Percentiles rank a stretch among this genome's conserved stretches.
Conservation (phyloP, 441 rosid genomes). For the Corymbia calophylla region DNA sequence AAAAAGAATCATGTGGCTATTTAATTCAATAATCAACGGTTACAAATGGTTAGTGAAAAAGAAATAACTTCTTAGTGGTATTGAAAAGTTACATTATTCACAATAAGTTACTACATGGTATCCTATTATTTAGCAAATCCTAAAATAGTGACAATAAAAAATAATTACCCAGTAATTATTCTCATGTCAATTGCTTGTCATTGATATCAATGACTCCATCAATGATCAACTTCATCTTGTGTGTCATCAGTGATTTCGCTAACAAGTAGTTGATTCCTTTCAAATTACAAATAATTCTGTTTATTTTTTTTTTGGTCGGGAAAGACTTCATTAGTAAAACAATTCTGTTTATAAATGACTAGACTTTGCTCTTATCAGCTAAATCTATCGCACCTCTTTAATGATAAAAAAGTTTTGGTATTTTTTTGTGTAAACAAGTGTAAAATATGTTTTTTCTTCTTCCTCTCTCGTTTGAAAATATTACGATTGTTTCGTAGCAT, state of each 20-base stretch:
- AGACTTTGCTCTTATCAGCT: accelerated
- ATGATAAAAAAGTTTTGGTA: too few relatives aligned
- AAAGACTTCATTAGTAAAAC: too few relatives aligned
- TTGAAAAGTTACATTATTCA: background rate
- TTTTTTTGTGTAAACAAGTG: too few relatives aligned
- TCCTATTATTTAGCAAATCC: background rate
- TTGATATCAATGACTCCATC: background rate
- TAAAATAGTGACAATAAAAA: too few relatives aligned
- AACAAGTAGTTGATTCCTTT: too few relatives aligned
- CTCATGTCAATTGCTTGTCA: accelerated
- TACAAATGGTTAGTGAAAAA: background rate
- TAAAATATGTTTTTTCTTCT: background rate
- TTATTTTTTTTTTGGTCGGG: too few relatives aligned
- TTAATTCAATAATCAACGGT: accelerated
- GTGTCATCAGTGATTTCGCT: background rate
- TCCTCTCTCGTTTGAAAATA: background rate
- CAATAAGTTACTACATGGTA: background rate
- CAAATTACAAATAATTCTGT: too few relatives aligned
- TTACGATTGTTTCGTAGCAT: background rate
- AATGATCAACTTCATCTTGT: background rate
- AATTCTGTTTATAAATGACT: too few relatives aligned
- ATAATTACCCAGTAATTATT: too few relatives aligned
- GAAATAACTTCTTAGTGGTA: too few relatives aligned
- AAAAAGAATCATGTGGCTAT: too few relatives aligned
- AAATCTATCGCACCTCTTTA: background rate